Base-by-base conservation (phyloP, 805 yeast species). In the Torulaspora gathmanii region DNA sequence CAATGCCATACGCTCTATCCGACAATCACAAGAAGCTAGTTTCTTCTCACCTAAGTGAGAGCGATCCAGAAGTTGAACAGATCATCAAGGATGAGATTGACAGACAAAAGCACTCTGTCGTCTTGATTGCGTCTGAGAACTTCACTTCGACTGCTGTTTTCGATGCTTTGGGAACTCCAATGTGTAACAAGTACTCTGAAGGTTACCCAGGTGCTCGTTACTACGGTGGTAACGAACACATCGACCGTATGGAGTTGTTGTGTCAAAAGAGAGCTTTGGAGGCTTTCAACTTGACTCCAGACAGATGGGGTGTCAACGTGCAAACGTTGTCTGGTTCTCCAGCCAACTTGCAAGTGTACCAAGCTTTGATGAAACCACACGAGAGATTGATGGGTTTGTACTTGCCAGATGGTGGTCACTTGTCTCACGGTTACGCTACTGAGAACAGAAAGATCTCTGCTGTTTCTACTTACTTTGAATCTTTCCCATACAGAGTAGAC, bases 181-280 rank as follows among this genome's bases (percentile, higher is more conserved):
- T 93, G 96, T 86, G 86, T 69, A 93, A 93, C 81, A 93, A 93
- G 76, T 93, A 93, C 74, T 89, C 97, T 31, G 99, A 93, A 73
- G 99, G 99, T 52, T 91, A 93, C 73, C 99, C 99, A 49, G 98
- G 98, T 56, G 97, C 95, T 53, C 83, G 99, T 70, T 93, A 93
- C 77, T 93, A 93, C 68, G 99, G 99, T 70, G 98, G 98, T 68
- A 93, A 93, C 70, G 95, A 93, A 77, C 83, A 84, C 71, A 93
- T 93, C 55, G 99, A 93, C 74, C 82, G 86, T 69, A 88, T 90
- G 66, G 99, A 93, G 74, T 68, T 78, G 26, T 73, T 93, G 61
- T 93, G 99, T 72, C 98, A 90, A 74, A 72, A 85, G 63, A 84
- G 99, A 72, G 99, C 99, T 38, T 75, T 93, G 53, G 81, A 84